Evolutionary conservation across 306 rosid genomes (phyloP).

Genomic region (Castanea crenata): DNA sequence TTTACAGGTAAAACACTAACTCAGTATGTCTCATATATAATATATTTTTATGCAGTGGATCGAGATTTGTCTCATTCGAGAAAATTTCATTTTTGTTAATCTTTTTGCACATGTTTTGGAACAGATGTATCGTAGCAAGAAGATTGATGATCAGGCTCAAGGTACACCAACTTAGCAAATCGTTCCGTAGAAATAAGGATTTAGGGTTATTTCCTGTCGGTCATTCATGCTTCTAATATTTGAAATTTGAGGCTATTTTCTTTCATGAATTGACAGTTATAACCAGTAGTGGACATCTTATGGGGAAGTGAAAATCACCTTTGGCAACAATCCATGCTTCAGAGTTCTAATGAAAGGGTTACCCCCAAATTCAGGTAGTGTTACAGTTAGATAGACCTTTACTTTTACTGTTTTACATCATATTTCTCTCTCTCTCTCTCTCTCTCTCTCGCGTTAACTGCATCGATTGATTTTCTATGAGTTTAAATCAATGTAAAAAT

Average conservation of each 20-base stretch:
- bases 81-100: not conserved
- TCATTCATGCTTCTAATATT: not conserved
- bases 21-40: not conserved
- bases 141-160: conserved; percentile 7
- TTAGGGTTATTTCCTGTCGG: not conserved
- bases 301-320: not conserved
- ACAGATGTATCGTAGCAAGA: conserved; percentile 6
- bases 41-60: not conserved
- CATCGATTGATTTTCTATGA: not conserved
- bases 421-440: not conserved
- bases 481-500: not conserved
- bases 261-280: not conserved
- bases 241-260: not conserved
- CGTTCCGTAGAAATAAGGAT: not conserved
- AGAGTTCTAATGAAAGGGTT: not conserved
- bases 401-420: not conserved
- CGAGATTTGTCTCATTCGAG: not conserved
- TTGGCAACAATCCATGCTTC: not conserved
- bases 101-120: not conserved
- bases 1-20: not conserved
- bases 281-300: conserved; percentile 2
- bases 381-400: not conserved
- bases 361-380: not conserved
- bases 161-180: not conserved
- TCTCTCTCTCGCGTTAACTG: not conserved